A percentile compares a stretch with the other conserved stretches of the same genome.
phyloP scores from a whole-genome alignment of 2,329 filamentous ascomycete genomes.

The Penicillium verrucosum region DNA sequence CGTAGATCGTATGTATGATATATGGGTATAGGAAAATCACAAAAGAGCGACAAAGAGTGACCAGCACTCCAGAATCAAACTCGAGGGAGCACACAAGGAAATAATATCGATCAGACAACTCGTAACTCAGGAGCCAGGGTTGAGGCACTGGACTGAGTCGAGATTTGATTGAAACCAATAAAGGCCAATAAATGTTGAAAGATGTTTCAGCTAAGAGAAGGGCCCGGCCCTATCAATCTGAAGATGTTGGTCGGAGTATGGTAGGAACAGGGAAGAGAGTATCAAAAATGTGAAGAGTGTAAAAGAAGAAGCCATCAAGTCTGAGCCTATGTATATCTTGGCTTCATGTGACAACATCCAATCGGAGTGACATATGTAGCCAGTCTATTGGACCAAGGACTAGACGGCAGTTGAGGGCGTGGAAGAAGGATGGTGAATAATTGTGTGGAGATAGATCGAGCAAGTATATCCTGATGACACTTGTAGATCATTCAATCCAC shows the following conservation, averaged over 20 bases:
- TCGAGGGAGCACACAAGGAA: neutral
- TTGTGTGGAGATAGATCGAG: neutral
- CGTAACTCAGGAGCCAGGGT: constrained; percentile 3
- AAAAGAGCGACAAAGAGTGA: constrained; percentile 2
- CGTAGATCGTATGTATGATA: neutral
- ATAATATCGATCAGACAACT: neutral
- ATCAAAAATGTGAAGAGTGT: neutral
- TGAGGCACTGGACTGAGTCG: neutral
- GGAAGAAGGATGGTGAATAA: neutral
- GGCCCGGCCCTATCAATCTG: constrained; percentile 2
- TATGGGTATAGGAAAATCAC: constrained; percentile 1
- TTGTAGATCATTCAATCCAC: neutral
- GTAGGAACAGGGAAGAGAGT: neutral
- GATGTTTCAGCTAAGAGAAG: neutral
- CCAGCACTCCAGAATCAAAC: neutral
- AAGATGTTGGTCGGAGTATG: neutral
- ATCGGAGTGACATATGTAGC: neutral
- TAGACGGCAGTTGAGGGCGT: neutral
- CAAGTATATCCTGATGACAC: neutral
- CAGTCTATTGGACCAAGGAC: neutral
- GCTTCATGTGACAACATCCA: neutral
- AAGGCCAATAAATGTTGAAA: constrained; percentile 1
- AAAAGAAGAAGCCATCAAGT: neutral
- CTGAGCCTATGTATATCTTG: neutral
- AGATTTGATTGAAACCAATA: neutral